Conservation (phyloP, 805 yeast genomes). For the Limtongia smithiae region DNA sequence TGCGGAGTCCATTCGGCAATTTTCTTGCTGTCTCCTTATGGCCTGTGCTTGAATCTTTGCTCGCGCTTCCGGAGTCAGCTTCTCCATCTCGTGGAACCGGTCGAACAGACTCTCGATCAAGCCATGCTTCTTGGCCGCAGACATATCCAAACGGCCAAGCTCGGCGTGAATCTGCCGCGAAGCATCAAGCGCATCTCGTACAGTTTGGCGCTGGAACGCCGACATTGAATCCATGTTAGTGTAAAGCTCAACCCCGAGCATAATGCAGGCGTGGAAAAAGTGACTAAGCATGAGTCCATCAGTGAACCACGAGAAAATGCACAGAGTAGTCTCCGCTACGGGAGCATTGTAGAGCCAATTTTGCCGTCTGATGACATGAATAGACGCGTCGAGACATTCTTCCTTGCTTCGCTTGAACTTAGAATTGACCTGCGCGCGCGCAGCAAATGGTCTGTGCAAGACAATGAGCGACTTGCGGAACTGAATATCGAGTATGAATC, state of each 20-base stretch:
- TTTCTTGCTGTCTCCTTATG: slow-evolving; percentile 2
- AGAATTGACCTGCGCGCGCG: slow-evolving; percentile 13
- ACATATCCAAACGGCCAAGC: slow-evolving; percentile 14
- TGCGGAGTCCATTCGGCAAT: background rate
- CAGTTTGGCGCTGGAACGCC: slow-evolving; percentile 15
- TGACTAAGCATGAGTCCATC: slow-evolving; percentile 25
- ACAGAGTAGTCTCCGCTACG: slow-evolving; percentile 13
- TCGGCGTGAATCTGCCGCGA: slow-evolving; percentile 15
- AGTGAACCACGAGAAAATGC: slow-evolving; percentile 20
- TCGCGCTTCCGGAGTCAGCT: slow-evolving; percentile 23
- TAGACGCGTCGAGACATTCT: slow-evolving; percentile 27
- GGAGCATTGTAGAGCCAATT: slow-evolving; percentile 27
- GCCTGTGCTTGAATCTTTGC: slow-evolving; percentile 6
- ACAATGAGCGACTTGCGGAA: slow-evolving; percentile 34
- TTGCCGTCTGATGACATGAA: slow-evolving; percentile 24
- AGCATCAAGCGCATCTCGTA: slow-evolving; percentile 21
- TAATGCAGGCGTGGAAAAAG: slow-evolving; percentile 27
- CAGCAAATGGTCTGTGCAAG: slow-evolving; percentile 33
- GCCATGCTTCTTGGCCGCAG: slow-evolving; percentile 18
- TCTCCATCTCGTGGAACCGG: slow-evolving; percentile 17
- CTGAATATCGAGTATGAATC: slow-evolving; percentile 34
- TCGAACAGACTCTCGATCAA: slow-evolving; percentile 17
- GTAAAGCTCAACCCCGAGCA: slow-evolving; percentile 25
- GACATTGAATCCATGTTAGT: slow-evolving; percentile 21
- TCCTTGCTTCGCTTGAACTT: slow-evolving; percentile 23